These are phyloP conservation scores for Eucalyptus leucophloia DNA, from an alignment of 345 rosid species.

Conservation along the genomic window DNA sequence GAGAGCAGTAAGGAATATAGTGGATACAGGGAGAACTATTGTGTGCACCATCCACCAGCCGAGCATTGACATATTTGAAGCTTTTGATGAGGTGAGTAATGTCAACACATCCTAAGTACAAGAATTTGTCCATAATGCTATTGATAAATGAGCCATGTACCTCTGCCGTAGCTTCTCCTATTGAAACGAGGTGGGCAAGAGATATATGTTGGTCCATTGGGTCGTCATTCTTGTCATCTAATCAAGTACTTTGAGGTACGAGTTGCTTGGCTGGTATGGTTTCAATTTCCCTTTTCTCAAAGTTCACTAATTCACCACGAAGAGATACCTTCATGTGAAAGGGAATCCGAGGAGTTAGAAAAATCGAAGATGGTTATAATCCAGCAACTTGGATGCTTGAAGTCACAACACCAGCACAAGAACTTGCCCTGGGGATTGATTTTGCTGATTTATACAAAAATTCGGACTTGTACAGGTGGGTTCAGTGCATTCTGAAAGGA, in stretches of 20 bases:
- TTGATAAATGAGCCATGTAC: neutral
- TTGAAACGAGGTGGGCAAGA: slow-evolving; percentile 41
- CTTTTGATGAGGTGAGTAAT: slow-evolving; percentile 73
- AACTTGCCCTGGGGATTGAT: slow-evolving; percentile 15
- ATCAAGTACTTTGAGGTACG: slow-evolving; percentile 36
- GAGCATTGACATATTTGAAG: slow-evolving; percentile 84
- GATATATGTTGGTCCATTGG: slow-evolving; percentile 42
- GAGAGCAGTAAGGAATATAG: slow-evolving; percentile 87
- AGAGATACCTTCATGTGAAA: neutral
- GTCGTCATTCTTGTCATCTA: slow-evolving; percentile 21
- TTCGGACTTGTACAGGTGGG: slow-evolving; percentile 25
- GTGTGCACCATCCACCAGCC: slow-evolving; percentile 97
- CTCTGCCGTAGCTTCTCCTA: slow-evolving; percentile 20
- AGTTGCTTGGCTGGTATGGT: neutral
- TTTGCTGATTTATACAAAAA: slow-evolving; percentile 19
- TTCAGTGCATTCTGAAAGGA: neutral
- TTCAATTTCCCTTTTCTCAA: neutral
- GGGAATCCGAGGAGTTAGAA: slow-evolving; percentile 19
- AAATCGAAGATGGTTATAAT: slow-evolving; percentile 30
- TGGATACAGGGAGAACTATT: slow-evolving; percentile 86
- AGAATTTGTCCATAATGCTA: neutral
- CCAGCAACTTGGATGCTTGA: slow-evolving; percentile 60
- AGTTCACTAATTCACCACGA: neutral
- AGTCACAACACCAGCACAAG: slow-evolving; percentile 24
- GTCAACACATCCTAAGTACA: neutral